These are phyloP conservation scores for Phytophthora hybrid DNA, from an alignment of 352 stramenopile genomes.

Conservation along the genomic window DNA sequence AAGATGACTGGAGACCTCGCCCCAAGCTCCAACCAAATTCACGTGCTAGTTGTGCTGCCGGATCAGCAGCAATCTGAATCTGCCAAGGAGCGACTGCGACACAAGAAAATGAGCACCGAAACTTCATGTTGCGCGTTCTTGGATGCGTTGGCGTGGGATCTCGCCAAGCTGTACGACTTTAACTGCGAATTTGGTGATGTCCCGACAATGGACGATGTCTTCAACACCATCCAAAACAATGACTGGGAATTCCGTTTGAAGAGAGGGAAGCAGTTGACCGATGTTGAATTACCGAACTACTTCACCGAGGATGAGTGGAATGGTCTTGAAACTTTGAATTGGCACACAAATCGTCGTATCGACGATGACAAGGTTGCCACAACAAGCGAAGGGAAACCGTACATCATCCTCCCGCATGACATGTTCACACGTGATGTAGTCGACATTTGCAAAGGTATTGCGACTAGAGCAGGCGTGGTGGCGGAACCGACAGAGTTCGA, in stretches of 20 bases:
- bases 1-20: no score
- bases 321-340: no score
- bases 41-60: no score
- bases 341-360: no score
- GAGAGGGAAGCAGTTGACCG: no score
- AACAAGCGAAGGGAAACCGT: no score
- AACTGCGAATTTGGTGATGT: conserved; percentile 7
- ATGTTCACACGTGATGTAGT: neutral
- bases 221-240: no score
- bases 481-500: neutral
- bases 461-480: neutral
- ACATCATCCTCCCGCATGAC: neutral
- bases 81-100: conserved; percentile 24
- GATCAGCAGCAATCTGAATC: neutral
- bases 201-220: neutral
- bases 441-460: neutral
- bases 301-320: no score
- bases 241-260: no score
- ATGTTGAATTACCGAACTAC: no score
- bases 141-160: conserved; percentile 16
- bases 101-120: conserved; percentile 33
- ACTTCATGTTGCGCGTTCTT: conserved; percentile 23
- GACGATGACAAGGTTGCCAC: no score
- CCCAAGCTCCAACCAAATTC: no score
- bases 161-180: conserved; percentile 17